These are phyloP conservation scores for Penicillium glabrum DNA, from an alignment of 2,329 filamentous ascomycete species.

Conservation along the genomic window DNA sequence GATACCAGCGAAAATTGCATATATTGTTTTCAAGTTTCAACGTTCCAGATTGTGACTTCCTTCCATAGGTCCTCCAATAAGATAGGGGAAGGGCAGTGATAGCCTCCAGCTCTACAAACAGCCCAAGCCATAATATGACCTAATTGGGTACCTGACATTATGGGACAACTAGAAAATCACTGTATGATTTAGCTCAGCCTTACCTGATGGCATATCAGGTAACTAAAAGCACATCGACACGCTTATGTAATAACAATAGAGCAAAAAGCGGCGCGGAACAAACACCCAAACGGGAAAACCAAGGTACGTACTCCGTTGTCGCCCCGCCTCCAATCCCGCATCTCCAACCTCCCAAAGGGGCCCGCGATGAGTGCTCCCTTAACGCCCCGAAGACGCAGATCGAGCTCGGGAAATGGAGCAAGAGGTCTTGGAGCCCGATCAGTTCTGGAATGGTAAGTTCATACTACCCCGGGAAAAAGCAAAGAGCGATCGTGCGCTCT, in stretches of 20 bases:
- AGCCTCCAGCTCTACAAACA: neutral
- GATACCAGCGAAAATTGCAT: conserved; percentile 25
- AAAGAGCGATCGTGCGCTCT: neutral
- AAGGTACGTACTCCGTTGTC: neutral
- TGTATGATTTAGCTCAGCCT: too few relatives aligned
- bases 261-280: neutral
- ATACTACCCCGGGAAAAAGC: neutral
- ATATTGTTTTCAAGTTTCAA: conserved; percentile 2
- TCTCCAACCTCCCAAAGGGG: conserved; percentile 23
- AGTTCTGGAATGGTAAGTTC: conserved; percentile 81
- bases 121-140: neutral
- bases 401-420: conserved; percentile 60
- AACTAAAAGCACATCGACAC: neutral
- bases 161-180: too few relatives aligned
- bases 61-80: neutral
- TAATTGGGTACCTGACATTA: too few relatives aligned
- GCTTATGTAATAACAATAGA: neutral
- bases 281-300: neutral
- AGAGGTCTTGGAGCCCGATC: conserved; percentile 73
- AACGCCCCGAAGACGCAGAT: conserved; percentile 35
- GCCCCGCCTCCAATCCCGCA: conserved; percentile 23
- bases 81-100: neutral
- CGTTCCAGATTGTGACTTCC: too few relatives aligned
- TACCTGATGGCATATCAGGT: too few relatives aligned
- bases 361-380: conserved; percentile 38